These are phyloP conservation scores for Blakeslea trispora DNA, from an alignment of 371 early-diverging fungal genomes.

Conservation along the genomic window DNA sequence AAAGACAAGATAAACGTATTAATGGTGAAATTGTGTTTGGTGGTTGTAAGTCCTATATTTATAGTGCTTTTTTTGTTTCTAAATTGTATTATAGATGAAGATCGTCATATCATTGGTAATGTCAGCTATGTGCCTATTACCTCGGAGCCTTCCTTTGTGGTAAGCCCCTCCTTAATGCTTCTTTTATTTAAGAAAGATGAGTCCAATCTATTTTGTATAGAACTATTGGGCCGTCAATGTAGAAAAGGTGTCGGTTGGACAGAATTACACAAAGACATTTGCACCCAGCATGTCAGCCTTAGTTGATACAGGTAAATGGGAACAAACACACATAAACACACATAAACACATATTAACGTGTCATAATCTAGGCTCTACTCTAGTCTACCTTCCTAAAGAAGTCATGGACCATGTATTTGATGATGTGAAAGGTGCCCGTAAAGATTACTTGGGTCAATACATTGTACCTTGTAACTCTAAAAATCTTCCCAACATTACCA, in stretches of 20 bases:
- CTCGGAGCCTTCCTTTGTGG: constrained; percentile 18
- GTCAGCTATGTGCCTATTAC: constrained; percentile 36
- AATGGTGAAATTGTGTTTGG: constrained; percentile 50
- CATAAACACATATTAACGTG: no score
- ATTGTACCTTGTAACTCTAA: constrained; percentile 35
- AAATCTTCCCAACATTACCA: constrained; percentile 25
- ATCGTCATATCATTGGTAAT: constrained; percentile 24
- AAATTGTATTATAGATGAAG: constrained; percentile 21
- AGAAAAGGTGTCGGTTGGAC: constrained; percentile 28
- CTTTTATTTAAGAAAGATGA: background rate
- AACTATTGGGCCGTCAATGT: constrained; percentile 52
- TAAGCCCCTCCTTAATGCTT: constrained; percentile 3
- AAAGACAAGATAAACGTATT: constrained; percentile 20
- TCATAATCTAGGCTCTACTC: constrained; percentile 44
- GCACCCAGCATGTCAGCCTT: constrained; percentile 22
- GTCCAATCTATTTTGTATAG: constrained; percentile 11
- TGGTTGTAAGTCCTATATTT: constrained; percentile 24
- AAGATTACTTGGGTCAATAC: constrained; percentile 31
- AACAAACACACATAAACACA: no score
- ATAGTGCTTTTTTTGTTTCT: background rate
- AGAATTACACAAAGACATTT: constrained; percentile 7
- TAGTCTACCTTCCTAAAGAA: constrained; percentile 35
- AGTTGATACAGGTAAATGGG: constrained; percentile 46
- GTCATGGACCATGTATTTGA: constrained; percentile 23
- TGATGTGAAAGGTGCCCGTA: constrained; percentile 16